Evolutionary conservation across 164 flowering plant species (phyloP).

Genomic region (Houttuynia cordata): DNA sequence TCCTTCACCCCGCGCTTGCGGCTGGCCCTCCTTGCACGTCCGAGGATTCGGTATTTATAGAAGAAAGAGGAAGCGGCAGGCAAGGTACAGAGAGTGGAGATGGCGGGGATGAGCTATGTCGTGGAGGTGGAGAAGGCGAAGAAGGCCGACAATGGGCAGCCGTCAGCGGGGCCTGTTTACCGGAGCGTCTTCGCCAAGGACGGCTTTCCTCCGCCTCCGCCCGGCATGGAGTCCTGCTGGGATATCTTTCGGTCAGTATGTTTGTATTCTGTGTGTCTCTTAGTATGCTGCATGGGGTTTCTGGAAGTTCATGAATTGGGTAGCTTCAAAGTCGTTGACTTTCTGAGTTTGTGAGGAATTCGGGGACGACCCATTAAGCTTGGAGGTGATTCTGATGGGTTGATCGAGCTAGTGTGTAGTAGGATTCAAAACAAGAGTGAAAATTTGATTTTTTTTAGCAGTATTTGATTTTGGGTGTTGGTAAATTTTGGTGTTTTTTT

Average conservation of each 20-base stretch:
- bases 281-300: background rate
- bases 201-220: constrained; percentile 55
- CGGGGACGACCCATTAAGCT: too few relatives aligned
- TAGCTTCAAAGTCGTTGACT: too few relatives aligned
- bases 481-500: background rate
- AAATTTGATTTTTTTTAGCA: background rate
- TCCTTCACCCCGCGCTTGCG: too few relatives aligned
- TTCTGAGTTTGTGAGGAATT: too few relatives aligned
- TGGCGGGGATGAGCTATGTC: constrained; percentile 36
- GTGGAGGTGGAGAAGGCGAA: constrained; percentile 60
- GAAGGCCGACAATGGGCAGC: constrained; percentile 36
- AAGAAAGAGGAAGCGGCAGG: background rate
- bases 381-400: too few relatives aligned
- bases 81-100: constrained; percentile 5
- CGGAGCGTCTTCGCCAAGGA: constrained; percentile 66
- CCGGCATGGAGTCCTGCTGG: constrained; percentile 74
- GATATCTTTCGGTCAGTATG: constrained; percentile 68
- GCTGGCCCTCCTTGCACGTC: too few relatives aligned
- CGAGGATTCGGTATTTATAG: background rate
- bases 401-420: too few relatives aligned
- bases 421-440: too few relatives aligned
- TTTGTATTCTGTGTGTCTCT: background rate
- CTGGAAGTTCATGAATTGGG: too few relatives aligned
- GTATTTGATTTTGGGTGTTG: too few relatives aligned
- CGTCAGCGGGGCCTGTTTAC: constrained; percentile 82